Base-by-base conservation (phyloP, 345 rosid species). In the Microthlaspi erraticum region DNA sequence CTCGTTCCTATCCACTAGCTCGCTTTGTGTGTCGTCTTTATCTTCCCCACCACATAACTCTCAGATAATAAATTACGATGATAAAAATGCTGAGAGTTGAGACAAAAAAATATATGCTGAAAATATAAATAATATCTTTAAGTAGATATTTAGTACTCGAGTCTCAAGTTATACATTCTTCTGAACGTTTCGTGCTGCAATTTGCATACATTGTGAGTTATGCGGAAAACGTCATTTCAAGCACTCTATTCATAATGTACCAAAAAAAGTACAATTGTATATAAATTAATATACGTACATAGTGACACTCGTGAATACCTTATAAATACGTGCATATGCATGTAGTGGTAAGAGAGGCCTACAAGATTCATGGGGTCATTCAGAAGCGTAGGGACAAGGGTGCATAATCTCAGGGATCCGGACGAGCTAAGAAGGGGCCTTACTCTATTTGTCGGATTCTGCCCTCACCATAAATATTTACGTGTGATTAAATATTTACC, bases 1-100 rank as follows among this genome's bases (percentile, higher is more conserved):
- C 66, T 49, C 50, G 42, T 70, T 70, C 74, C 67, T 49, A 50
- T 70, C 74, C 74, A 70, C 60, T 60, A 31, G 20, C 50, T 70
- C 18, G 41, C 19, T 49, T 38, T 8, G 51, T 42, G 44, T 57
- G 18, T 69, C 65, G n/a, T 48, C 67, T 49, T 42, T 70, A 50
- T 26, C 51, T 59, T 42, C 74, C 74, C 32, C 60, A 29, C 59
- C 67, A 39, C 60, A 53, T 12, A 43, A 32, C 50, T 29, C 41
- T 31, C 59, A 26, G 31, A 12, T 42, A 7, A n/a, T 36, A 49
- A 56, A 48, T n/a, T 48, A 9, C 19, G 32, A 49, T 26, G 29
- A 26, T 26, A 20, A 33, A 17, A 7, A 45, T 29, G 58, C 32
- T 56, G 7, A 16, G 34, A 34, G 7, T n/a, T 29, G 37, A 52